Evolutionary conservation across 768 basidiomycete genomes (phyloP).

Genomic region (Lactarius deliciosus): DNA sequence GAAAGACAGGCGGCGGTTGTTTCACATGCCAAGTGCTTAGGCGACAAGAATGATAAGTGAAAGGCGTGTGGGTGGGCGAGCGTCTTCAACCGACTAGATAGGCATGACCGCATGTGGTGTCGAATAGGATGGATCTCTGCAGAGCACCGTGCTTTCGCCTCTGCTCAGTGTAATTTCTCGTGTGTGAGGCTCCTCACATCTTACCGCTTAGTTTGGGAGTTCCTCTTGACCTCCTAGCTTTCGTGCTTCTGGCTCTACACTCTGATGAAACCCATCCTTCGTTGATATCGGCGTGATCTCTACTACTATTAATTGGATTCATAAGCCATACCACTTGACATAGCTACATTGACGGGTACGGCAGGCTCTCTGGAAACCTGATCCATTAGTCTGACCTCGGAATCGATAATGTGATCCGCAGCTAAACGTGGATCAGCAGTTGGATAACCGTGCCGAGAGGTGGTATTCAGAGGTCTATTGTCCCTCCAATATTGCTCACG

Average conservation of each 20-base stretch:
- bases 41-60: too few relatives aligned
- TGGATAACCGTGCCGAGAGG: background rate
- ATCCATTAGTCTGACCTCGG: conserved; percentile 12
- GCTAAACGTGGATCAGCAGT: background rate
- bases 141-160: too few relatives aligned
- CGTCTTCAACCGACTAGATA: too few relatives aligned
- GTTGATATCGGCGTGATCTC: background rate
- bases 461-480: background rate
- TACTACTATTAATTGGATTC: background rate
- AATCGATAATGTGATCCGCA: background rate
- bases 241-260: background rate
- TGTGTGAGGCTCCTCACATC: too few relatives aligned
- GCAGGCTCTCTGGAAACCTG: background rate
- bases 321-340: too few relatives aligned
- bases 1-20: background rate
- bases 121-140: too few relatives aligned
- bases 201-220: background rate
- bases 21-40: background rate
- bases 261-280: background rate
- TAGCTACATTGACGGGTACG: conserved; percentile 1
- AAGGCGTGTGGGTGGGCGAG: too few relatives aligned
- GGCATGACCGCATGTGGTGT: too few relatives aligned
- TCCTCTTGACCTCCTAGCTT: background rate
- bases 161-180: background rate
- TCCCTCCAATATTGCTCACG: conserved; percentile 17